These are phyloP conservation scores for Fusarium hostae DNA, from an alignment of 2,329 filamentous ascomycete genomes.

Conservation along the genomic window DNA sequence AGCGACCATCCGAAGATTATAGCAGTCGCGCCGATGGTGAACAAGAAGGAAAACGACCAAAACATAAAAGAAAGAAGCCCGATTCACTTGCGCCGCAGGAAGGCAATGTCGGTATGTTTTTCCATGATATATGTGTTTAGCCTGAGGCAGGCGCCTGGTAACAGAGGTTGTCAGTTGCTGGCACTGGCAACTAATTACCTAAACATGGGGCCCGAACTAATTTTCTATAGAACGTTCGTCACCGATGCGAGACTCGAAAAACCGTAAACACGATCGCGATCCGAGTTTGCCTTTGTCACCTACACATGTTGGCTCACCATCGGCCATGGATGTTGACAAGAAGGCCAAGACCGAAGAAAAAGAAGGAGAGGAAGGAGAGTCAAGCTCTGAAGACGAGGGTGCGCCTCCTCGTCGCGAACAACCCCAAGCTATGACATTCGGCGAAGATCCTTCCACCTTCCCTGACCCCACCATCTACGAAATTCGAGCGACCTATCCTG, in stretches of 20 bases:
- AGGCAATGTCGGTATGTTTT: conserved; percentile 46
- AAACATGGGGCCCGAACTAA: conserved; percentile 19
- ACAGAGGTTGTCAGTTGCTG: conserved; percentile 5
- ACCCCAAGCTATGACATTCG: conserved; percentile 88
- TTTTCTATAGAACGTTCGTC: conserved; percentile 62
- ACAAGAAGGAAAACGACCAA: conserved; percentile 66
- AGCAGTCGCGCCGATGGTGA: conserved; percentile 60
- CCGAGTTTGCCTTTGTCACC: conserved; percentile 71
- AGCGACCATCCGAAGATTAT: conserved; percentile 66
- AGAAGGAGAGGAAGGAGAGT: conserved; percentile 50
- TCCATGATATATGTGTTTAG: background rate
- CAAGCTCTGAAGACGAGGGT: conserved; percentile 68
- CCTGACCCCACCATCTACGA: conserved; percentile 94
- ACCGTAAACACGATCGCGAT: conserved; percentile 61
- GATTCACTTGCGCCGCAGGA: conserved; percentile 67
- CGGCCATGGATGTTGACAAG: conserved; percentile 69
- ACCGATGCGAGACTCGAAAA: conserved; percentile 63
- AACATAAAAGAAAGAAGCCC: conserved; percentile 83
- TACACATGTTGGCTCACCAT: conserved; percentile 61
- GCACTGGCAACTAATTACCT: conserved; percentile 10
- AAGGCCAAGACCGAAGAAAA: conserved; percentile 56
- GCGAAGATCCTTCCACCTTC: conserved; percentile 90
- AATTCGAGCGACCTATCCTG: conserved; percentile 78
- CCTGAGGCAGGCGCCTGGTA: background rate
- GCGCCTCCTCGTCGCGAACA: conserved; percentile 70